These are phyloP conservation scores for Suillus fuscotomentosus DNA, from an alignment of 768 basidiomycete genomes.

Conservation along the genomic window DNA sequence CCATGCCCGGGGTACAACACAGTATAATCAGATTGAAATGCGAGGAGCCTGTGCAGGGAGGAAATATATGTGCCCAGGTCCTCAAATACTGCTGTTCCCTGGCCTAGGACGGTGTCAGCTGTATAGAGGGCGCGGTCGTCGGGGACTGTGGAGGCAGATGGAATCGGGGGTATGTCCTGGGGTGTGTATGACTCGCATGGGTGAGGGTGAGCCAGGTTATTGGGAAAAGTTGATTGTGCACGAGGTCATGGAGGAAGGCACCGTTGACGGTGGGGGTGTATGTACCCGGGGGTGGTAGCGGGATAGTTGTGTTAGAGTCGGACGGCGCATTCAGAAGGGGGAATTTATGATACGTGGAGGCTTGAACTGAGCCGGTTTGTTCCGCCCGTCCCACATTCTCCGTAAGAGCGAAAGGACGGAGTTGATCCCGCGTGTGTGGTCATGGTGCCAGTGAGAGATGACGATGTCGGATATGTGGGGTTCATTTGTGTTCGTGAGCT, in stretches of 20 bases:
- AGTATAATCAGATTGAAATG: conserved; percentile 40
- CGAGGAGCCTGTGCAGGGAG: conserved; percentile 59
- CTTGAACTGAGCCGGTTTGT: conserved; percentile 44
- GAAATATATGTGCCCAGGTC: conserved; percentile 71
- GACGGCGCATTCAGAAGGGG: conserved; percentile 38
- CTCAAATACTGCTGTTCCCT: conserved; percentile 88
- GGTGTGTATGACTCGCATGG: conserved; percentile 71
- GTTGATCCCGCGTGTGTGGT: conserved; percentile 80
- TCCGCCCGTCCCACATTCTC: conserved; percentile 56
- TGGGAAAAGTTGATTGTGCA: conserved; percentile 51
- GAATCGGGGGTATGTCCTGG: conserved; percentile 94
- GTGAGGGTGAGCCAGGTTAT: conserved; percentile 26
- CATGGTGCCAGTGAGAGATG: conserved; percentile 87
- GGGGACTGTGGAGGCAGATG: conserved; percentile 65
- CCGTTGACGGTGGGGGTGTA: conserved; percentile 47
- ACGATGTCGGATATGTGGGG: conserved; percentile 85
- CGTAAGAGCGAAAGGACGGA: conserved; percentile 66
- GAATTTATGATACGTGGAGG: conserved; percentile 80
- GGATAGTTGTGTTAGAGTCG: conserved; percentile 38
- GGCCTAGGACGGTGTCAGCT: conserved; percentile 87
- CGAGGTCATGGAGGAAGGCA: conserved; percentile 53
- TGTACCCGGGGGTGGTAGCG: conserved; percentile 38
- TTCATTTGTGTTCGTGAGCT: conserved; percentile 33
- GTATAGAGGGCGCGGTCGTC: conserved; percentile 81
- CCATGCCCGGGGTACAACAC: conserved; percentile 90